Evolutionary conservation across 352 stramenopile species (phyloP).

Genomic region (Phytophthora cryptogea): DNA sequence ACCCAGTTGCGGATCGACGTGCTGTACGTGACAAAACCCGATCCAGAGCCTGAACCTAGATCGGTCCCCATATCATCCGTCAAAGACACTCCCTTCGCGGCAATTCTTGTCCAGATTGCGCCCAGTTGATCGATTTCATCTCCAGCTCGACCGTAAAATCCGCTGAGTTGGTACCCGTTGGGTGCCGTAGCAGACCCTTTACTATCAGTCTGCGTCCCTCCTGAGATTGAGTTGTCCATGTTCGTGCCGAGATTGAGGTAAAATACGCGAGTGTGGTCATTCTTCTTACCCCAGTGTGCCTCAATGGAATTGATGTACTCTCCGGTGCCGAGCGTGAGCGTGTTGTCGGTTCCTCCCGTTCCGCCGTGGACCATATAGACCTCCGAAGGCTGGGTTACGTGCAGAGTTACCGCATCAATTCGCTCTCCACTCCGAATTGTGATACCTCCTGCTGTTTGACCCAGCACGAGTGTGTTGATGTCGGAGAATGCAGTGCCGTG

Average conservation of each 20-base stretch:
- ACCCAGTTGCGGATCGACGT: conserved; percentile 33
- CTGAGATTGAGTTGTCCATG: conserved; percentile 24
- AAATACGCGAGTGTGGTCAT: conserved; percentile 28
- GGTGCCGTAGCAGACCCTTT: conserved; percentile 17
- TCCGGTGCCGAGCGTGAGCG: conserved; percentile 20
- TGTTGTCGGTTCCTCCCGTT: conserved; percentile 13
- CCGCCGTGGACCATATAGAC: conserved; percentile 26
- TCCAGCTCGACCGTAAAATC: conserved; percentile 25
- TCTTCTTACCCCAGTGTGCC: conserved; percentile 29
- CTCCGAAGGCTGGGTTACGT: conserved; percentile 9
- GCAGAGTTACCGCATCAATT: conserved; percentile 25
- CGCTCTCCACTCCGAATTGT: conserved; percentile 21
- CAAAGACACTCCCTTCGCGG: conserved; percentile 10
- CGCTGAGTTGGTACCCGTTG: conserved; percentile 23
- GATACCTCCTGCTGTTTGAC: conserved; percentile 17
- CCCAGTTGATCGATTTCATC: conserved; percentile 33
- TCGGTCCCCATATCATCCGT: conserved; percentile 11
- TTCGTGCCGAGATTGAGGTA: conserved; percentile 29
- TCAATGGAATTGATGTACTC: conserved; percentile 34
- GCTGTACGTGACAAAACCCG: conserved; percentile 18
- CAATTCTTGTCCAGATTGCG: conserved; percentile 32
- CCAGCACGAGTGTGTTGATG: conserved; percentile 20
- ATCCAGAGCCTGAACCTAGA: conserved; percentile 12
- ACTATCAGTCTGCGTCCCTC: conserved; percentile 23
- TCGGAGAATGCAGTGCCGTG: conserved; percentile 30